These are phyloP conservation scores for Breviolum minutum DNA, from an alignment of 73 alveolate genomes.

Conservation along the genomic window DNA sequence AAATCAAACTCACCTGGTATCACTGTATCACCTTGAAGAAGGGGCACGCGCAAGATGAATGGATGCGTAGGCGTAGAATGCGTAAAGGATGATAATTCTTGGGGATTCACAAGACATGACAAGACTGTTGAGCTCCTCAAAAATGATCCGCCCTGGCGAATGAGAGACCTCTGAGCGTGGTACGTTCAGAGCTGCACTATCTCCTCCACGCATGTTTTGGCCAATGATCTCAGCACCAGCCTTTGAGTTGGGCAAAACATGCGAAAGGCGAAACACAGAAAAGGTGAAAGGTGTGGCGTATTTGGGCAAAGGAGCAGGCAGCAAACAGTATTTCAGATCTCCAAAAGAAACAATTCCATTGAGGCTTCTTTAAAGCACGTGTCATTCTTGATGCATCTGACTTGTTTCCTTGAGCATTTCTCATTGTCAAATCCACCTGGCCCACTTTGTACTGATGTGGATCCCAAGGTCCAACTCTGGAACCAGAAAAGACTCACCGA, in stretches of 20 bases:
- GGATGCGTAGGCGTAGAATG: too few relatives aligned
- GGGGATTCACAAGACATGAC: not conserved
- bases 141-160: too few relatives aligned
- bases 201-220: constrained; percentile 96
- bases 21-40: not conserved
- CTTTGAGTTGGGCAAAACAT: not conserved
- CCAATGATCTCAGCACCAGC: constrained; percentile 97
- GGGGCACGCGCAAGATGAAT: not conserved
- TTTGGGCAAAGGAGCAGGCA: too few relatives aligned
- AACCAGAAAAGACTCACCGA: too few relatives aligned
- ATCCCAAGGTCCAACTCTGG: not conserved
- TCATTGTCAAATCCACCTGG: not conserved
- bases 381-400: too few relatives aligned
- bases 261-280: not conserved
- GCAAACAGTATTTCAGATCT: too few relatives aligned
- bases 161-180: constrained; percentile 96
- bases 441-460: not conserved
- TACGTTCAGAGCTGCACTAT: constrained; percentile 97
- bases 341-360: too few relatives aligned
- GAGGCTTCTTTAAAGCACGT: too few relatives aligned
- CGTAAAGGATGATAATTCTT: too few relatives aligned
- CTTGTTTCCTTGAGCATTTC: not conserved
- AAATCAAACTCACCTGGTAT: not conserved
- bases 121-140: not conserved
- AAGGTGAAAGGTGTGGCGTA: too few relatives aligned